A percentile compares a stretch with the other conserved stretches of the same genome.
Conservation (phyloP, 177 flowering plant genomes). For the Vitis hybrid region DNA sequence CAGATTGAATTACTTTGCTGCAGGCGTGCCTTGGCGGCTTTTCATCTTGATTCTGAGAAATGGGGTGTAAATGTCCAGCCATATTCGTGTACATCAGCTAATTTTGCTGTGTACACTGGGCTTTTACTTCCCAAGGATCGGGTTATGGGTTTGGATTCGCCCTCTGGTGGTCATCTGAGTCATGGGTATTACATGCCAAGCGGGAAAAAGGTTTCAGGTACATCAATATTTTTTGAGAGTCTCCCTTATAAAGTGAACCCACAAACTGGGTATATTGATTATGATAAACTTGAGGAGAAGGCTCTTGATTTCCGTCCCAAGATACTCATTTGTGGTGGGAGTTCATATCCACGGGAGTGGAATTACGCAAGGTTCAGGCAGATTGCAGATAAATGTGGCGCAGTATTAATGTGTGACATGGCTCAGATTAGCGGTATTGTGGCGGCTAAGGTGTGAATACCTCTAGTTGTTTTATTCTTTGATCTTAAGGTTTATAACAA, state of each 20-base stretch:
- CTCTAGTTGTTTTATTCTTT: background rate
- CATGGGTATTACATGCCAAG: conserved; percentile 75
- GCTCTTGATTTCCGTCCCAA: conserved; percentile 41
- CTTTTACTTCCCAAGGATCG: conserved; percentile 77
- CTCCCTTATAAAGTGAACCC: conserved; percentile 87
- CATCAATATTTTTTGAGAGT: conserved; percentile 89
- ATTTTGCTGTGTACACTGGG: conserved; percentile 88
- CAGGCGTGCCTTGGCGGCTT: conserved; percentile 68
- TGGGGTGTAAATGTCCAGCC: conserved; percentile 92
- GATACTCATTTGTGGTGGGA: conserved; percentile 46
- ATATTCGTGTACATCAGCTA: conserved; percentile 88
- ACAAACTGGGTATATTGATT: conserved; percentile 78
- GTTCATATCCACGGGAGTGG: conserved; percentile 47
- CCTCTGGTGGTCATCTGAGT: conserved; percentile 83
- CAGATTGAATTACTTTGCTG: conserved; percentile 70
- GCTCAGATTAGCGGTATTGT: conserved; percentile 77
- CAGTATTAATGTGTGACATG: conserved; percentile 90
- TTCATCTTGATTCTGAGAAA: conserved; percentile 54
- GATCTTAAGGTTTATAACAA: background rate
- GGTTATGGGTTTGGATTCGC: conserved; percentile 91
- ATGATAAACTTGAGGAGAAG: conserved; percentile 61
- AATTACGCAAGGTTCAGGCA: conserved; percentile 51
- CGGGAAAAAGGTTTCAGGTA: conserved; percentile 82
- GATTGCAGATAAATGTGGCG: conserved; percentile 84
- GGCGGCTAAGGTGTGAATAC: conserved; percentile 71